Percentiles rank a stretch among this genome's conserved stretches.
Conservation (phyloP, 306 rosid genomes). For the Purshia tridentata region DNA sequence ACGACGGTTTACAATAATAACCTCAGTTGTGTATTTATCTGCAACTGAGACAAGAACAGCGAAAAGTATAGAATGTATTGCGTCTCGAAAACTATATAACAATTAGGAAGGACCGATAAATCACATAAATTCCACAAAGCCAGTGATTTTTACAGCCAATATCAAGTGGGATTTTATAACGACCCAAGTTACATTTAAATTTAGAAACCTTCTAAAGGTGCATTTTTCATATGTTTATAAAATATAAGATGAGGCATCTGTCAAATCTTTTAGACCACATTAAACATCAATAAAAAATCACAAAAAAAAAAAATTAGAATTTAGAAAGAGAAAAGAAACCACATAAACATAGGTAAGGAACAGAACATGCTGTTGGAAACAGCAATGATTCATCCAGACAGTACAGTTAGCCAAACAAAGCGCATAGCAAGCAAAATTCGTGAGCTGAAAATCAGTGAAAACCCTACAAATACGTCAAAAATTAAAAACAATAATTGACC, state of each 20-base stretch:
- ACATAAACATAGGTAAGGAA: neutral
- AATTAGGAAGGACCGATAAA: neutral
- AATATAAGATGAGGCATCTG: neutral
- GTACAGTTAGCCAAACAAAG: neutral
- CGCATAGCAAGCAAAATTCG: neutral
- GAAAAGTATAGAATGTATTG: neutral
- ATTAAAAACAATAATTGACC: neutral
- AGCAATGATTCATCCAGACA: neutral
- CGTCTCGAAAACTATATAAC: neutral
- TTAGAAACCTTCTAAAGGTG: neutral
- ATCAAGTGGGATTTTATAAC: neutral
- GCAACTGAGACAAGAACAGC: too few species aligned
- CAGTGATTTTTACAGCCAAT: constrained; percentile 5
- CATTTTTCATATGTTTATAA: neutral
- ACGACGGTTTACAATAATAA: neutral
- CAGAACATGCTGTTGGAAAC: neutral
- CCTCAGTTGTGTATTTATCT: too few species aligned
- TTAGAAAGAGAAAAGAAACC: neutral
- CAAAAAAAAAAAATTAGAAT: neutral
- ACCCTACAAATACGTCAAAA: neutral
- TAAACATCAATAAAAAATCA: neutral
- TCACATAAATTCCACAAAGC: constrained; percentile 1
- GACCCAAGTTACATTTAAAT: constrained; percentile 9
- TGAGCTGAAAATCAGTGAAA: constrained; percentile 8
- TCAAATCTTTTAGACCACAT: neutral